Evolutionary conservation across 176 grass and related monocot genomes (phyloP).

Genomic region (Aegilops sharonensis): DNA sequence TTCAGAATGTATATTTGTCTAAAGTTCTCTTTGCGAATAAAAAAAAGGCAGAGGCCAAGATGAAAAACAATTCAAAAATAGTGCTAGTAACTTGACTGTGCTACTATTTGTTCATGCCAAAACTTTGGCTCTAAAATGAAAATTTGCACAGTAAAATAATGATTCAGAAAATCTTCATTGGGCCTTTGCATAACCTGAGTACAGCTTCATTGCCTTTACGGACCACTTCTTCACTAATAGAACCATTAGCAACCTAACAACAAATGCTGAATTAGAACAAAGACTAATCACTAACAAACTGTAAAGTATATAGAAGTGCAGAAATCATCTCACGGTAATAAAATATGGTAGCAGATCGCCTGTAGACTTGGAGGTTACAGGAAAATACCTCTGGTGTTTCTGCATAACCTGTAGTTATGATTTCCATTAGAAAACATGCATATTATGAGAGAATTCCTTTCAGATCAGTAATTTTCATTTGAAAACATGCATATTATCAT

Average conservation of each 20-base stretch:
- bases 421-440: slow-evolving; percentile 15
- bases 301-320: slow-evolving; percentile 19
- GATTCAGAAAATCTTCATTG: slow-evolving; percentile 16
- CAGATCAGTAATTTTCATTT: too few relatives aligned
- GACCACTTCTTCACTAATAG: slow-evolving; percentile 74
- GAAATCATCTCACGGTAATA: slow-evolving; percentile 67
- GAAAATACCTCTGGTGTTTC: slow-evolving; percentile 96
- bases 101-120: not conserved
- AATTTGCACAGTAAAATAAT: not conserved
- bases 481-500: too few relatives aligned
- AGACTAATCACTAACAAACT: not conserved
- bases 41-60: not conserved
- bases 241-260: slow-evolving; percentile 85
- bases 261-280: slow-evolving; percentile 19
- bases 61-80: slow-evolving; percentile 11
- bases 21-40: not conserved
- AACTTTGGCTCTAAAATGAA: not conserved
- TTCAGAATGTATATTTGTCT: slow-evolving; percentile 35
- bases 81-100: not conserved
- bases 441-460: too few relatives aligned
- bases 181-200: slow-evolving; percentile 56
- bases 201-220: slow-evolving; percentile 95
- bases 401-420: slow-evolving; percentile 78
- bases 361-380: slow-evolving; percentile 53
- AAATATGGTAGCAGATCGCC: slow-evolving; percentile 87